Conservation (phyloP, 1,284 basidiomycete species). For the Hypsizygus ulmarius region DNA sequence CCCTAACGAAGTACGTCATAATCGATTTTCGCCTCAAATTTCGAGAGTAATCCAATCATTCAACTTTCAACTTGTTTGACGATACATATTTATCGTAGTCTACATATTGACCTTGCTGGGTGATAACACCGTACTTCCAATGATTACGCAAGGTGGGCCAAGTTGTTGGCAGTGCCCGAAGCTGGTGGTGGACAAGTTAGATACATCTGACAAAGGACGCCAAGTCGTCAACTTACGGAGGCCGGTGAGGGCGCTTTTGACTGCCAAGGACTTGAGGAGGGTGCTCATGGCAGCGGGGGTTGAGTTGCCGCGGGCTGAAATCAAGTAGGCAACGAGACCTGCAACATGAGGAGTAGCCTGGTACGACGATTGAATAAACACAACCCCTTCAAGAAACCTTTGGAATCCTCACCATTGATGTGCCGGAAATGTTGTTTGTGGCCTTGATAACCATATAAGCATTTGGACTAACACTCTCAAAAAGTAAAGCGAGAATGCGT, state of each 20-base stretch:
- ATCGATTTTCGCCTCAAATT: constrained; percentile 17
- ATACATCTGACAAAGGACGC: background rate
- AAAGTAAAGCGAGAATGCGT: background rate
- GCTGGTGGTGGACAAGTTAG: constrained; percentile 14
- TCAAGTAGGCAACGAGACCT: constrained; percentile 72
- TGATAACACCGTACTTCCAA: background rate
- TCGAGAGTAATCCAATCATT: constrained; percentile 13
- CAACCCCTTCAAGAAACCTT: background rate
- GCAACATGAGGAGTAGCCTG: constrained; percentile 50
- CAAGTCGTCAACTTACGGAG: constrained; percentile 24
- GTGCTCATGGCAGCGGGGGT: constrained; percentile 23
- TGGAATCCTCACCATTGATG: constrained; percentile 44
- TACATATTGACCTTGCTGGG: background rate
- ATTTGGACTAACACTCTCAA: background rate
- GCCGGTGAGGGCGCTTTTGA: constrained; percentile 24
- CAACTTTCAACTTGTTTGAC: background rate
- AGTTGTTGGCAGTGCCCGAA: constrained; percentile 23
- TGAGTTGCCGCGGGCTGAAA: constrained; percentile 32
- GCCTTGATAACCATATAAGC: constrained; percentile 20
- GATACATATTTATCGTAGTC: constrained; percentile 3
- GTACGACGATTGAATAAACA: background rate
- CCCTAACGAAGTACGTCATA: constrained; percentile 21
- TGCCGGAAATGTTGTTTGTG: constrained; percentile 65
- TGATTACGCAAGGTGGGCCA: constrained; percentile 10
- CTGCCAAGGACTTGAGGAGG: constrained; percentile 21